Evolutionary conservation across 768 basidiomycete species (phyloP).

Genomic region (Lactarius trivialis): DNA sequence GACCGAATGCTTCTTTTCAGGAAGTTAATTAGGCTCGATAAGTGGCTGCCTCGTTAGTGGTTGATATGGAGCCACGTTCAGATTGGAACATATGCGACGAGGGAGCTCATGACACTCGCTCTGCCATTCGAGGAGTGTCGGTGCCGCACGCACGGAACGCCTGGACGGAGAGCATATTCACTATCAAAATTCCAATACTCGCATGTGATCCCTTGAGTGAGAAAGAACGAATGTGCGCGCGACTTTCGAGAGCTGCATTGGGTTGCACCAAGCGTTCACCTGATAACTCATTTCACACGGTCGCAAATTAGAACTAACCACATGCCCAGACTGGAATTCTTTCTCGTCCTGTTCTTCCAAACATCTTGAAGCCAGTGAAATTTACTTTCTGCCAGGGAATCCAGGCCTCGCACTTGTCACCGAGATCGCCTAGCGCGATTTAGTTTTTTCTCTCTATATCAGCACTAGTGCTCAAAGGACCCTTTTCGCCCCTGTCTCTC

Average conservation of each 20-base stretch:
- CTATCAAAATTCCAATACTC: background rate
- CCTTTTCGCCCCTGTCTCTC: background rate
- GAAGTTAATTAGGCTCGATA: background rate
- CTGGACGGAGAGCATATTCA: background rate
- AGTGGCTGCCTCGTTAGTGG: background rate
- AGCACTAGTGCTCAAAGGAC: background rate
- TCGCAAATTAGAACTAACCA: background rate
- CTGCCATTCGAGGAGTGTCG: background rate
- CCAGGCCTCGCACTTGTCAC: background rate
- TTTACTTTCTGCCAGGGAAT: background rate
- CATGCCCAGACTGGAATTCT: background rate
- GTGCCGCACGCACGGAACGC: background rate
- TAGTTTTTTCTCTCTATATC: background rate
- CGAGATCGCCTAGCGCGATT: background rate
- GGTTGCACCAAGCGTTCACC: background rate
- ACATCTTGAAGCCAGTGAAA: background rate
- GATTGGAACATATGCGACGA: background rate
- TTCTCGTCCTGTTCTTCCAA: background rate
- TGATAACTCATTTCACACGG: background rate
- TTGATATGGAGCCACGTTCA: background rate
- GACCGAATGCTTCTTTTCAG: background rate
- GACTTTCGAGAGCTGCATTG: background rate
- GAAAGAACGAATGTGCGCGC: background rate
- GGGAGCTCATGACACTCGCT: background rate
- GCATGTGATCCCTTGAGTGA: background rate